Evolutionary conservation across 1,139 yeast genomes (phyloP).

Genomic region (Saccharomycopsis phalli): DNA sequence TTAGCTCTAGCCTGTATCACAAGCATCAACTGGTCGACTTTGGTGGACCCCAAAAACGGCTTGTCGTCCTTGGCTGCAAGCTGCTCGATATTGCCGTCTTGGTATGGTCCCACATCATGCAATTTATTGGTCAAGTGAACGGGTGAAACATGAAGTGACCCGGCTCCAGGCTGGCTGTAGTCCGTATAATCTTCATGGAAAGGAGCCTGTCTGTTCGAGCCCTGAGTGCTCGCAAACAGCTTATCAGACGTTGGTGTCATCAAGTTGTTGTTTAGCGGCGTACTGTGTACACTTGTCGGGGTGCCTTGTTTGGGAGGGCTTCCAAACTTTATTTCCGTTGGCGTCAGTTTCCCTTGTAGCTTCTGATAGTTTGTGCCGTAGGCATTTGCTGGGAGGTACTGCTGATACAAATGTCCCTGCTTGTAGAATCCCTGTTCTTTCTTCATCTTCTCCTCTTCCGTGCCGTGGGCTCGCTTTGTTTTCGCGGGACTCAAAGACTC

Average conservation of each 20-base stretch:
- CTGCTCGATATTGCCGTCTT: neutral
- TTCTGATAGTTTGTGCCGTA: no score
- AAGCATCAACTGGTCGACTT: constrained; percentile 82
- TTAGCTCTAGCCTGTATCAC: constrained; percentile 82
- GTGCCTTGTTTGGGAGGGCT: no score
- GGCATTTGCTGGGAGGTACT: no score
- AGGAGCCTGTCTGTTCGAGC: neutral
- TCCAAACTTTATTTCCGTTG: no score
- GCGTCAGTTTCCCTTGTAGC: no score
- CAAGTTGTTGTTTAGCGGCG: constrained; percentile 8
- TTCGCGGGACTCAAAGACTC: no score
- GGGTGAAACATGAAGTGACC: neutral
- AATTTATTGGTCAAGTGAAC: neutral
- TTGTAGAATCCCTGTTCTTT: no score
- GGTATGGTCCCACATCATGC: neutral
- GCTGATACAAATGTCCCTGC: no score
- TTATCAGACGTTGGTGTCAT: constrained; percentile 14
- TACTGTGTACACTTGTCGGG: constrained; percentile 5
- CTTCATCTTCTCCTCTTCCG: no score
- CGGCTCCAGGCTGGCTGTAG: no score
- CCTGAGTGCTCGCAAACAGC: neutral
- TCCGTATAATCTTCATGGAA: no score
- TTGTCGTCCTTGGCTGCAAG: constrained; percentile 32
- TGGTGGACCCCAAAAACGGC: constrained; percentile 75
- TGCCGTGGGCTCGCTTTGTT: no score